Conservation (phyloP, 176 grass and related monocot species). For the Dactylis glomerata region DNA sequence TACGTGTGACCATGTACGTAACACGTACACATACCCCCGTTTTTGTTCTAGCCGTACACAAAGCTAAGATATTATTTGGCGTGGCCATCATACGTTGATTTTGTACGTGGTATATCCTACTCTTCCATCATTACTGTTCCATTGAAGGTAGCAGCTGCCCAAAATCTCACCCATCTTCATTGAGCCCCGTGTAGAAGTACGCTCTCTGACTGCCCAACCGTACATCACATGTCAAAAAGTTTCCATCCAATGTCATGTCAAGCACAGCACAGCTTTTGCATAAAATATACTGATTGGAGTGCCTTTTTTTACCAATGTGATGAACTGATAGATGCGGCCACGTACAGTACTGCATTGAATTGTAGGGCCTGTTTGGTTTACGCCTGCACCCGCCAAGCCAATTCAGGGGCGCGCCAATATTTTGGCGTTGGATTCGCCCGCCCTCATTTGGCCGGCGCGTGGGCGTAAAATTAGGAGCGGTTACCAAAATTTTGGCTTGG, state of each 20-base stretch:
- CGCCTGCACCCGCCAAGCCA: too few relatives aligned
- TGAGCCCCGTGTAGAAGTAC: constrained; percentile 26
- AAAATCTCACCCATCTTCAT: not conserved
- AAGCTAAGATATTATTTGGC: too few relatives aligned
- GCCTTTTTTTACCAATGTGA: not conserved
- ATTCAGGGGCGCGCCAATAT: too few relatives aligned
- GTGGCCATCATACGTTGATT: too few relatives aligned
- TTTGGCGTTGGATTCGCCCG: too few relatives aligned
- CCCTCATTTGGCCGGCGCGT: too few relatives aligned
- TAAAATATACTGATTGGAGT: constrained; percentile 25
- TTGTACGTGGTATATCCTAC: not conserved
- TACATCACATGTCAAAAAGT: not conserved
- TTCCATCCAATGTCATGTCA: constrained; percentile 4
- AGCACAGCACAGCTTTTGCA: constrained; percentile 7
- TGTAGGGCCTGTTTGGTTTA: too few relatives aligned
- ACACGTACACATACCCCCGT: not conserved
- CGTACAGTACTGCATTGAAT: not conserved
- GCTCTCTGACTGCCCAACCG: not conserved
- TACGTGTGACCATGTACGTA: not conserved
- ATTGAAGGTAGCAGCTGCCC: constrained; percentile 6
- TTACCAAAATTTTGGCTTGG: too few relatives aligned
- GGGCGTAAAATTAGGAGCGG: too few relatives aligned
- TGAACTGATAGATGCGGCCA: not conserved
- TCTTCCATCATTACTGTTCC: constrained; percentile 42
- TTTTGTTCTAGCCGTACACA: too few relatives aligned